Evolutionary conservation across 441 rosid species (phyloP).

Genomic region (Erodium moschatum): DNA sequence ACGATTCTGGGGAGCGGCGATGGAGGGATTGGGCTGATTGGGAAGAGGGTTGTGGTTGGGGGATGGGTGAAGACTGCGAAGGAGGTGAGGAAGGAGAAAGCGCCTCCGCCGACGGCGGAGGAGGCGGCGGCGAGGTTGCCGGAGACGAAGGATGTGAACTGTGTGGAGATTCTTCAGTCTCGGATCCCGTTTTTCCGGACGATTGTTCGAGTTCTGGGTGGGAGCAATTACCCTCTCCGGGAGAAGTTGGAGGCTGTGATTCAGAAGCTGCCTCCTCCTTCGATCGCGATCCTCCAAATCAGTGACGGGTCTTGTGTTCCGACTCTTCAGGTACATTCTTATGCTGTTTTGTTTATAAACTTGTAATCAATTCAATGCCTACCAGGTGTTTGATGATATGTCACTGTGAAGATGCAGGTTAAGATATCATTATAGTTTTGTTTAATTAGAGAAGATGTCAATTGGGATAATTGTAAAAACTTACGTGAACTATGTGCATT

Average conservation of each 20-base stretch:
- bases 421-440: no score
- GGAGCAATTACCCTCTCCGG: conserved; percentile 27
- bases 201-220: conserved; percentile 46
- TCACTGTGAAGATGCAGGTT: neutral
- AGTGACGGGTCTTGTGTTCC: conserved; percentile 66
- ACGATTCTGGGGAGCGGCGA: conserved; percentile 42
- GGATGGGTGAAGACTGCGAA: conserved; percentile 81
- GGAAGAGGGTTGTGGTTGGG: conserved; percentile 54
- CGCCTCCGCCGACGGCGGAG: conserved; percentile 18
- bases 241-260: conserved; percentile 34
- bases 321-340: conserved; percentile 44
- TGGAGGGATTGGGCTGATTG: conserved; percentile 37
- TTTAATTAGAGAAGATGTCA: no score
- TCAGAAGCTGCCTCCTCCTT: conserved; percentile 29
- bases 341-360: neutral
- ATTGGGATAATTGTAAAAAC: no score
- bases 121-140: conserved; percentile 8
- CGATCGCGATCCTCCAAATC: conserved; percentile 33
- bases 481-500: no score
- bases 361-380: neutral
- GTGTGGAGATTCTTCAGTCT: conserved; percentile 61
- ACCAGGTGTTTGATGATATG: conserved; percentile 8
- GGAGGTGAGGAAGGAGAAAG: conserved; percentile 39
- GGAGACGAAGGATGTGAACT: conserved; percentile 32
- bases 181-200: conserved; percentile 54